These are phyloP conservation scores for Neodidymelliopsis sp. DNA, from an alignment of 2,329 filamentous ascomycete genomes.

Conservation along the genomic window DNA sequence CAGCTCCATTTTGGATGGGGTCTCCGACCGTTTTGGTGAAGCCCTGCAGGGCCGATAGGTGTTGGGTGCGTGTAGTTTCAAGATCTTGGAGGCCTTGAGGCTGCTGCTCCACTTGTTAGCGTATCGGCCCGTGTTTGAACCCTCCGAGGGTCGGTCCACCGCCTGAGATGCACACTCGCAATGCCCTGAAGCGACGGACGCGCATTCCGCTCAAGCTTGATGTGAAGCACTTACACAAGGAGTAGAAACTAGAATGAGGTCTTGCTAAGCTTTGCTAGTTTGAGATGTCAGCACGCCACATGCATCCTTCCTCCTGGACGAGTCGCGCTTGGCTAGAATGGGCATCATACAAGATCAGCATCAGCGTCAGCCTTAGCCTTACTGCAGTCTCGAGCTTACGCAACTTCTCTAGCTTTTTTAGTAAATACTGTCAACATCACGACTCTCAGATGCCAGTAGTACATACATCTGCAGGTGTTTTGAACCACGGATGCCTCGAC, in stretches of 20 bases:
- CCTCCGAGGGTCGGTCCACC: slow-evolving; percentile 1
- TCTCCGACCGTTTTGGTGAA: slow-evolving; percentile 1
- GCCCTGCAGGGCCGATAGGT: slow-evolving; percentile 20
- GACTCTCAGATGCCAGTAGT: no score
- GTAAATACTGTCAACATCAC: no score
- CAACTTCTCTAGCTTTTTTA: neutral
- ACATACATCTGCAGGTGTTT: no score
- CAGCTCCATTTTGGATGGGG: slow-evolving; percentile 5
- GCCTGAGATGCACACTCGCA: no score
- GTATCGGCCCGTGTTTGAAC: neutral
- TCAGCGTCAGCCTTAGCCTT: slow-evolving; percentile 14
- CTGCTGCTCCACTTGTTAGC: neutral
- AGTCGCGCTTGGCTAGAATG: slow-evolving; percentile 3
- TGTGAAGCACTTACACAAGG: slow-evolving; percentile 7
- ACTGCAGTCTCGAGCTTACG: slow-evolving; percentile 11
- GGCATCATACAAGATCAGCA: slow-evolving; percentile 1
- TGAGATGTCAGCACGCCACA: slow-evolving; percentile 7
- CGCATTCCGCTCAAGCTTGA: neutral
- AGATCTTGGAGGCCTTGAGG: neutral
- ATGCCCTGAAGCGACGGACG: slow-evolving; percentile 1
- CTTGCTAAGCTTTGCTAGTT: slow-evolving; percentile 5
- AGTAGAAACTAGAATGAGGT: neutral
- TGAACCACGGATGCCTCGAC: no score
- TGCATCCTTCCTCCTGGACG: neutral
- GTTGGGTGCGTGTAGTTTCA: slow-evolving; percentile 19